Evolutionary conservation across 768 basidiomycete species (phyloP).

Genomic region (Kwoniella dejecticola): DNA sequence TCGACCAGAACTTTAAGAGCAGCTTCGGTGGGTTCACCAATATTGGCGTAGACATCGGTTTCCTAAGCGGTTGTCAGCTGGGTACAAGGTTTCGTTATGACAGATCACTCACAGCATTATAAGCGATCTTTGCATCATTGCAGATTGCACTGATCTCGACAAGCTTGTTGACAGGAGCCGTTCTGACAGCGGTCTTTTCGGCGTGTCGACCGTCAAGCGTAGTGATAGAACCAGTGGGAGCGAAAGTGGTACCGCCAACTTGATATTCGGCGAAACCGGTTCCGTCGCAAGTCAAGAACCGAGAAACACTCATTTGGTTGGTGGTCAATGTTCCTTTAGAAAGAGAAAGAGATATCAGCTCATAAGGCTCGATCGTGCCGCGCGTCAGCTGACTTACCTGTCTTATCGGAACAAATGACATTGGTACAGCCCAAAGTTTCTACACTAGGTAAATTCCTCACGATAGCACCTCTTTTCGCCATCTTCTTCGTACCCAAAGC

Average conservation of each 20-base stretch:
- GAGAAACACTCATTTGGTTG: conserved; percentile 93
- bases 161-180: conserved; percentile 58
- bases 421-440: conserved; percentile 98
- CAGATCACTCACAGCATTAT: conserved; percentile 64
- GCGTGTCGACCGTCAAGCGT: conserved; percentile 66
- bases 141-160: conserved; percentile 92
- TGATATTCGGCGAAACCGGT: conserved; percentile 66
- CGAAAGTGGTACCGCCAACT: conserved; percentile 91
- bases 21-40: conserved; percentile 97
- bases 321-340: conserved; percentile 81
- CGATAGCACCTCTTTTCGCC: conserved; percentile 98
- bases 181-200: conserved; percentile 60
- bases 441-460: conserved; percentile 91
- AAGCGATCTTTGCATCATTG: conserved; percentile 90
- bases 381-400: conserved; percentile 60
- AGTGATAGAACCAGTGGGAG: conserved; percentile 75
- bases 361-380: conserved; percentile 1
- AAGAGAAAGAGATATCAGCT: neutral
- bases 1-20: conserved; percentile 92
- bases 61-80: conserved; percentile 61
- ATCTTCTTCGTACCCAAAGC: conserved; percentile 98
- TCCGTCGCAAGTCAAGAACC: conserved; percentile 74
- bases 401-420: conserved; percentile 99
- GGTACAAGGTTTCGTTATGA: neutral
- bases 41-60: conserved; percentile 72